Evolutionary conservation across 345 rosid species (phyloP), one percentile per base, ranked within the genome.

Genomic region (Sisymbrium irio): DNA sequence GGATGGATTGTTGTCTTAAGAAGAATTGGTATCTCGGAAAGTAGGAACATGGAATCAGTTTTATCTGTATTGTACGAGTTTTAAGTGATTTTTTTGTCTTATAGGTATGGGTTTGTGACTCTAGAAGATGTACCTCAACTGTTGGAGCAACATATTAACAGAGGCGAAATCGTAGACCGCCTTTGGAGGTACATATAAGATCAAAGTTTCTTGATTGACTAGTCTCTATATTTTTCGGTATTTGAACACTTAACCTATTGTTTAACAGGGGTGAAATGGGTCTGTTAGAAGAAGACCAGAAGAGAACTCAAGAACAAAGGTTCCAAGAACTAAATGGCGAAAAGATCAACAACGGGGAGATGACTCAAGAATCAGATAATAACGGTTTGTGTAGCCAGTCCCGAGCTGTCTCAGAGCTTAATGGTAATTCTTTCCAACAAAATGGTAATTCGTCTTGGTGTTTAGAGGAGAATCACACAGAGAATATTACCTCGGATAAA

Each of bases 61-160:
- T 18, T 17, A 55, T 39, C 27, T 9, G 20, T 40, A 25, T 42
- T 55, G 40, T 41, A 53, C 28, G 40, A 33, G 57, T 45, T 59
- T 1, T 32, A 44, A 55, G 3, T 13, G 60, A 13, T 18, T 46
- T 18, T 46, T 13, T 36, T 56, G 50, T 56, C 47, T 56, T 5
- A 65, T 69, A 93, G 98, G 97, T 89, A 89, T 72, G 98, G 96
- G 32, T 91, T 87, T 80, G 94, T 91, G 60, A 72, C 87, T n/a
- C 94, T 88, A 46, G 97, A 91, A 64, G 90, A 89, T 75, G 86
- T 93, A 45, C 85, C 85, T 45, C 19, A 59, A 32, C 79, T 91
- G 80, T 79, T 94, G 15, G 88, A 89, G 78, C 85, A 83, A 75
- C 98, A 93, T 77, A 79, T 89, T 62, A 84, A 64, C 67, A 88